Conservation (phyloP, 163 green algal genomes). For the Prototheca wickerhamii region DNA sequence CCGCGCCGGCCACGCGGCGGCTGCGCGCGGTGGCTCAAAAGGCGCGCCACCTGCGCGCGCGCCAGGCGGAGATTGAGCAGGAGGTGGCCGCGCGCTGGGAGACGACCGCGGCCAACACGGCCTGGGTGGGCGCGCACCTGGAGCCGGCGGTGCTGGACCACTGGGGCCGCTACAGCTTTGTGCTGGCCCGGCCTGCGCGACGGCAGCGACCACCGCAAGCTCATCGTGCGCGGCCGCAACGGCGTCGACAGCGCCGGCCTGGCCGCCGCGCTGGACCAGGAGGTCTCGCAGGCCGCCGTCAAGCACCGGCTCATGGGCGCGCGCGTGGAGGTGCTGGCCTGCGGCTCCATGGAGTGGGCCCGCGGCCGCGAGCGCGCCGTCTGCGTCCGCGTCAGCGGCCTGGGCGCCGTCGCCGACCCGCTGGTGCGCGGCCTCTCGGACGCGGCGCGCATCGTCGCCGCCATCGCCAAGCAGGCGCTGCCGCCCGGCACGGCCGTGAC, state of each 20-base stretch:
- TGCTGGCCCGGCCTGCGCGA: conserved; percentile 35
- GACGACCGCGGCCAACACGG: neutral
- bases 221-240: conserved; percentile 39
- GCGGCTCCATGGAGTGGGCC: conserved; percentile 35
- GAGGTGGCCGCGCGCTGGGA: conserved; percentile 27
- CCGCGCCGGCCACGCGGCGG: conserved; percentile 10
- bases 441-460: conserved; percentile 17
- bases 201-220: conserved; percentile 16
- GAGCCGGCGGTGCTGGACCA: conserved; percentile 35
- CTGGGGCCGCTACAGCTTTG: conserved; percentile 35
- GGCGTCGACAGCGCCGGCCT: conserved; percentile 17
- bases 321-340: conserved; percentile 28
- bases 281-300: conserved; percentile 9
- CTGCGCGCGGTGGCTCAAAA: conserved; percentile 28
- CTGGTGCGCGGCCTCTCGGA: conserved; percentile 19
- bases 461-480: conserved; percentile 10
- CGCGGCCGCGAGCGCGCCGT: conserved; percentile 22
- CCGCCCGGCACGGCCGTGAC: neutral
- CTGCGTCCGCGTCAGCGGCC: conserved; percentile 4
- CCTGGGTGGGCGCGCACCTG: conserved; percentile 35
- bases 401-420: conserved; percentile 14
- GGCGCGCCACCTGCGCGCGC: conserved; percentile 30
- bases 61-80: conserved; percentile 44
- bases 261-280: conserved; percentile 10
- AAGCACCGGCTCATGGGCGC: conserved; percentile 13